Base-by-base conservation (phyloP, 1,284 basidiomycete genomes). In the Ustilago lituana region DNA sequence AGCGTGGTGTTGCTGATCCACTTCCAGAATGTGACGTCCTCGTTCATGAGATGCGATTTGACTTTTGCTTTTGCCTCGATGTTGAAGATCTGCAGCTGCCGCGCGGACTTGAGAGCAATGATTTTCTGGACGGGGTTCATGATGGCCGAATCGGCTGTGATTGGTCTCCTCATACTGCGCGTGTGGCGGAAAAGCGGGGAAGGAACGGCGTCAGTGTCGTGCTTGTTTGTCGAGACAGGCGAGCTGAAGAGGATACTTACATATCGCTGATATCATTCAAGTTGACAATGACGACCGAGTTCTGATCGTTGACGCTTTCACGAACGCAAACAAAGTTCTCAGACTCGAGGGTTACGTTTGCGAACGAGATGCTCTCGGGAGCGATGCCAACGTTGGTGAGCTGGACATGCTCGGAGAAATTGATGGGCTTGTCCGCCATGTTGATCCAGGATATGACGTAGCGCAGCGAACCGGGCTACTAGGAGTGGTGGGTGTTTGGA, bases 71-170 rank as follows among this genome's bases (percentile, higher is more conserved):
- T 43, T 89, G 92, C 80, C 92, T 79, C 94, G 73, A 99, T 93
- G 84, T 98, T 97, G 87, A 98, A 99, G 70, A 98, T 89, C 84
- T 99, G 96, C 33, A 99, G 87, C 78, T 95, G 97, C 81, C 64
- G 86, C 86, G 79, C 85, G 84, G 81, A 83, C 86, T 95, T 95
- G 63, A 99, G 85, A 10, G 96, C 96, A 61, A 99, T 89, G 84
- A 98, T 94, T 88, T 97, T 98, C 85, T 96, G 89, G 76, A 89
- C 88, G 23, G 93, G 93, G 83, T 98, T 94, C 95, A 99, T 98
- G 80, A 99, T 97, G 68, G 96, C 95, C 56, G 92, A 94, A 84
- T 99, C 96, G 88, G 87, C 96, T 22, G 92, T 93, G 82, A 99
- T 98, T 59, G 96, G 96, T 81, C 96, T 87, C 74, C 96, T 89